phyloP scores from a whole-genome alignment of 306 rosid genomes.

The Ormosia semicastrata region DNA sequence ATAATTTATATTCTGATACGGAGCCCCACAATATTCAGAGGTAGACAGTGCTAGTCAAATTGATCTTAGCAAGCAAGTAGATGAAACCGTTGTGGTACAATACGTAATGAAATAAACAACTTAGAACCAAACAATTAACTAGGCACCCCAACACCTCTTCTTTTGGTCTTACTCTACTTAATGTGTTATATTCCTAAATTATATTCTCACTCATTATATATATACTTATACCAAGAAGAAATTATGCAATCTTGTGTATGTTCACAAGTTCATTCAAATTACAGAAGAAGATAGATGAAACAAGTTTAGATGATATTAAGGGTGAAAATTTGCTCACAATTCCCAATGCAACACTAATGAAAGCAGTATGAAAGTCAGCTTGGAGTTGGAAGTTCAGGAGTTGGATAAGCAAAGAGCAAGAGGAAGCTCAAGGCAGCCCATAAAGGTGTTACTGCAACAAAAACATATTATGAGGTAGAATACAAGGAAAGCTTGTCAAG shows the following conservation, averaged over 20 bases:
- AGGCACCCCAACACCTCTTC: not conserved
- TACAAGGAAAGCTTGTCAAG: not conserved
- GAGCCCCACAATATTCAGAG: not conserved
- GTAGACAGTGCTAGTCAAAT: not conserved
- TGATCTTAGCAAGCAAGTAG: no score
- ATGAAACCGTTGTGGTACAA: no score
- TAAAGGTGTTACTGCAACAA: conserved; percentile 69
- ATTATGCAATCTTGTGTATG: not conserved
- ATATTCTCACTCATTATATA: conserved; percentile 10
- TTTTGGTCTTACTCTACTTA: conserved; percentile 12
- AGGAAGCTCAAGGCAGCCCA: conserved; percentile 84
- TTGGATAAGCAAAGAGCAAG: conserved; percentile 96
- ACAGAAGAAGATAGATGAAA: conserved; percentile 13
- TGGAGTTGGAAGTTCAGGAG: conserved; percentile 95
- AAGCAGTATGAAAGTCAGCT: conserved; percentile 94
- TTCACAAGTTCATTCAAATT: not conserved
- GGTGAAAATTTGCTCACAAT: conserved; percentile 64
- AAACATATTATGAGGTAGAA: conserved; percentile 29
- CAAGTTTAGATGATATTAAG: conserved; percentile 10
- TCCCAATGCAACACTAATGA: conserved; percentile 90
- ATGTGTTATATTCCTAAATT: not conserved
- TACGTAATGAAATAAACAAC: no score
- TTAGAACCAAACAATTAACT: not conserved
- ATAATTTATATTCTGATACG: conserved; percentile 1
- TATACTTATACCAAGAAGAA: conserved; percentile 5